A percentile compares a stretch with the other conserved stretches of the same genome.
Conservation (phyloP, 140 eudicot genomes). For the Cichorium intybus region DNA sequence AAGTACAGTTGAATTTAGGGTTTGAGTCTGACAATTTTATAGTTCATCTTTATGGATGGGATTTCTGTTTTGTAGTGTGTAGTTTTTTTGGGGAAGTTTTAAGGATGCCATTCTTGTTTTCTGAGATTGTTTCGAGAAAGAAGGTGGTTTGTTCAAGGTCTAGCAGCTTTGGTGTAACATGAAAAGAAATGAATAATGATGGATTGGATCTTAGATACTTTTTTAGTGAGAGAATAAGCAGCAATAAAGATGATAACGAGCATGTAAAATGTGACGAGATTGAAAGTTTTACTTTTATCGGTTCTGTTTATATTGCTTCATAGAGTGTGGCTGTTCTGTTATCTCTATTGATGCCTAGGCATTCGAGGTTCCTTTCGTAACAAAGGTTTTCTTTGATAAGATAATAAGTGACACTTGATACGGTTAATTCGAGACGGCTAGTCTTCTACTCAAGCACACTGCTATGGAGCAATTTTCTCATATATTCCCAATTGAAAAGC, state of each 20-base stretch:
- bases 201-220: neutral
- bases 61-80: constrained; percentile 22
- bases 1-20: constrained; percentile 25
- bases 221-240: neutral
- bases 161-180: neutral
- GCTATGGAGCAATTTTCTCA: no score
- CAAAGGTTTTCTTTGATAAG: neutral
- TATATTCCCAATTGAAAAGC: no score
- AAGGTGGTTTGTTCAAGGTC: neutral
- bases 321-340: neutral
- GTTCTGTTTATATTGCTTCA: neutral
- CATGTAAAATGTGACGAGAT: neutral
- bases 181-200: neutral
- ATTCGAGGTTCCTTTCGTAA: neutral
- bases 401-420: neutral
- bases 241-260: neutral
- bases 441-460: no score
- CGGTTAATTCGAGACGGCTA: no score
- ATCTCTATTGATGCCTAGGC: no score
- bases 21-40: constrained; percentile 29
- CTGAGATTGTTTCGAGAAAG: constrained; percentile 4
- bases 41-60: constrained; percentile 24
- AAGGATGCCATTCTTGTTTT: constrained; percentile 17
- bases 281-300: neutral
- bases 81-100: constrained; percentile 11